Evolutionary conservation across 306 rosid genomes (phyloP).

Genomic region (Casuarina equisetifolia): DNA sequence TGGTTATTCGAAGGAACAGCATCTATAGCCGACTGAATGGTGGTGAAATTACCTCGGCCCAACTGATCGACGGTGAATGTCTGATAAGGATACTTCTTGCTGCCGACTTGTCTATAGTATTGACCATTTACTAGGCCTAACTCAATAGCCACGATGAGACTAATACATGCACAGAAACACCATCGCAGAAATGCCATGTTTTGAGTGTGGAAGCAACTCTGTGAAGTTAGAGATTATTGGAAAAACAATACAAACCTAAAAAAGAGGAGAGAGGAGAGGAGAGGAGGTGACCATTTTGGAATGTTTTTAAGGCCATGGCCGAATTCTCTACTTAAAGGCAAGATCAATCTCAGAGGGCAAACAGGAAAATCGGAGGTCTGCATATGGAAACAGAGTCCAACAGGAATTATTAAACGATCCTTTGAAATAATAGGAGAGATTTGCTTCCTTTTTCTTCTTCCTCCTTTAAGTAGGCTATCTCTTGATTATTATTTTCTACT

Average conservation of each 20-base stretch:
- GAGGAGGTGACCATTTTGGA: too few species aligned
- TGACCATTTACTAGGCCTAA: slow-evolving; percentile 30
- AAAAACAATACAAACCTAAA: neutral
- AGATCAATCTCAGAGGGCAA: slow-evolving; percentile 8
- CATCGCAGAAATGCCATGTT: slow-evolving; percentile 21
- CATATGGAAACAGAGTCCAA: slow-evolving; percentile 4
- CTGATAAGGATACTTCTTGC: slow-evolving; percentile 19
- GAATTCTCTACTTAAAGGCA: neutral
- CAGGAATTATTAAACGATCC: neutral
- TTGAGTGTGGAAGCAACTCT: neutral
- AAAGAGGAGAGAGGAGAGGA: neutral
- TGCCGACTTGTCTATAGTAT: slow-evolving; percentile 19
- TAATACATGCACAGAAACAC: slow-evolving; percentile 20
- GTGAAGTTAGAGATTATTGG: neutral
- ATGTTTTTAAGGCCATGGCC: neutral
- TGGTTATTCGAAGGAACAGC: slow-evolving; percentile 55
- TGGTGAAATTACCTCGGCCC: slow-evolving; percentile 53
- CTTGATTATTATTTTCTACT: too few species aligned
- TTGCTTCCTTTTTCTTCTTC: neutral
- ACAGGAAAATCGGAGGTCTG: slow-evolving; percentile 4
- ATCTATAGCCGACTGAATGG: slow-evolving; percentile 71
- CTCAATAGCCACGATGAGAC: slow-evolving; percentile 22
- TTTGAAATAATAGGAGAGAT: neutral
- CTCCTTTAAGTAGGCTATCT: too few species aligned
- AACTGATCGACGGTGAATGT: slow-evolving; percentile 45